Conservation (phyloP, 176 grass and related monocot species). For the Thinopyrum elongatum region DNA sequence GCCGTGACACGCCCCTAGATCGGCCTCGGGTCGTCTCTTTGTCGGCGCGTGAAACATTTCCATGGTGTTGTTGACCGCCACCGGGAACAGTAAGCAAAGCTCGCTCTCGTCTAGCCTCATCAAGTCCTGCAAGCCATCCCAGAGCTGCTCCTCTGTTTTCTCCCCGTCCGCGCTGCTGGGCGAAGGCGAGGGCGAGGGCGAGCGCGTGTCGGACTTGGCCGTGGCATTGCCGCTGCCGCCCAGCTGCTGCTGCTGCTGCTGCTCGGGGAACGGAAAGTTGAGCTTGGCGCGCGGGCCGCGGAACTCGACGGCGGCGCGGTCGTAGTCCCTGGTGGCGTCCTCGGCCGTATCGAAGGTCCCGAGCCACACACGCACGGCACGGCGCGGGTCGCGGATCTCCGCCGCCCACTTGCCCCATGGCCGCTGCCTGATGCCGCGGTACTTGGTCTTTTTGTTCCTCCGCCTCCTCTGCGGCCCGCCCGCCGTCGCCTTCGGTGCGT, state of each 20-base stretch:
- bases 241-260: not conserved
- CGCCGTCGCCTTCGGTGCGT: not conserved
- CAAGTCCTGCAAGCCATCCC: constrained; percentile 79
- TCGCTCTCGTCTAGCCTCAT: constrained; percentile 51
- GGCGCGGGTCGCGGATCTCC: constrained; percentile 88
- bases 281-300: constrained; percentile 86
- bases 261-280: constrained; percentile 80
- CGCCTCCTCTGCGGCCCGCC: constrained; percentile 23
- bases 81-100: constrained; percentile 32
- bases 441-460: constrained; percentile 67
- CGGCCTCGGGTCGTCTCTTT: too few relatives aligned
- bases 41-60: too few relatives aligned
- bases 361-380: constrained; percentile 80
- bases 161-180: constrained; percentile 6
- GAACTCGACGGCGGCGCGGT: constrained; percentile 82
- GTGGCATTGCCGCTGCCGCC: not conserved
- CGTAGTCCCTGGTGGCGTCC: constrained; percentile 74
- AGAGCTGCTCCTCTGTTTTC: constrained; percentile 39
- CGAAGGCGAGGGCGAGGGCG: constrained; percentile 29
- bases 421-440: constrained; percentile 83
- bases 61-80: too few relatives aligned
- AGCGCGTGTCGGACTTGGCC: constrained; percentile 21
- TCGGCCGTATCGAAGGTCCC: constrained; percentile 85
- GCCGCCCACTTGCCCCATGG: constrained; percentile 98
- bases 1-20: too few relatives aligned